phyloP scores from a whole-genome alignment of 1,284 basidiomycete species.

The Fomitopsis palustris region DNA sequence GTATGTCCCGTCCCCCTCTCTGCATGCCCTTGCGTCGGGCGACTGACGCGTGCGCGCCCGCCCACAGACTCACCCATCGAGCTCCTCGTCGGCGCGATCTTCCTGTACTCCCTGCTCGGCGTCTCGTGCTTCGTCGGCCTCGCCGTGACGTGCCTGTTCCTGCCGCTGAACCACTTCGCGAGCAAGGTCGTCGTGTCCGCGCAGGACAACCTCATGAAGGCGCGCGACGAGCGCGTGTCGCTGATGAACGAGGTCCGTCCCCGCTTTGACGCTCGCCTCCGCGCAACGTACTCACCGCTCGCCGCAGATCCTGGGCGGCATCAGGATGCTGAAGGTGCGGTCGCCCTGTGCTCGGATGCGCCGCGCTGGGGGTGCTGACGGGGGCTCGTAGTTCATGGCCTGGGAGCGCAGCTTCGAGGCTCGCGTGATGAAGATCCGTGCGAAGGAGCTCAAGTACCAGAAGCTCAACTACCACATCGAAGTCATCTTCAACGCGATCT shows the following conservation, averaged over 20 bases:
- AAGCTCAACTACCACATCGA: conserved; percentile 86
- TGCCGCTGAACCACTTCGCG: conserved; percentile 86
- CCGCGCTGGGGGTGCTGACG: not conserved
- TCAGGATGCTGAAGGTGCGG: conserved; percentile 86
- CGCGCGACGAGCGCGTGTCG: conserved; percentile 84
- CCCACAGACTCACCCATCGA: conserved; percentile 84
- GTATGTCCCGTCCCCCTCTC: conserved; percentile 28
- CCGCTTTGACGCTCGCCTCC: conserved; percentile 3
- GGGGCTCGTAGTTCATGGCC: conserved; percentile 69
- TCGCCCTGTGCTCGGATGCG: not conserved
- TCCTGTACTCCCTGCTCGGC: conserved; percentile 82
- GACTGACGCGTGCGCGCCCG: not conserved
- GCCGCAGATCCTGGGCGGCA: conserved; percentile 72
- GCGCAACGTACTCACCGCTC: not conserved
- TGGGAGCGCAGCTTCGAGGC: conserved; percentile 92
- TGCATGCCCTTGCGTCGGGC: too few species aligned
- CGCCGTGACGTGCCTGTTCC: conserved; percentile 77
- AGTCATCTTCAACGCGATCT: conserved; percentile 76
- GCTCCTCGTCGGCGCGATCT: conserved; percentile 74
- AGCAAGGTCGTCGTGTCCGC: conserved; percentile 80
- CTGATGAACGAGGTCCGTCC: conserved; percentile 85
- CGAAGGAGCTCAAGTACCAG: conserved; percentile 81
- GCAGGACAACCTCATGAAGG: conserved; percentile 91
- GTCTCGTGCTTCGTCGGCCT: conserved; percentile 81
- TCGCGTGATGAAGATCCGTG: conserved; percentile 69